Base-by-base conservation (phyloP, 371 early-diverging fungal species). In the Mucor circinelloides region DNA sequence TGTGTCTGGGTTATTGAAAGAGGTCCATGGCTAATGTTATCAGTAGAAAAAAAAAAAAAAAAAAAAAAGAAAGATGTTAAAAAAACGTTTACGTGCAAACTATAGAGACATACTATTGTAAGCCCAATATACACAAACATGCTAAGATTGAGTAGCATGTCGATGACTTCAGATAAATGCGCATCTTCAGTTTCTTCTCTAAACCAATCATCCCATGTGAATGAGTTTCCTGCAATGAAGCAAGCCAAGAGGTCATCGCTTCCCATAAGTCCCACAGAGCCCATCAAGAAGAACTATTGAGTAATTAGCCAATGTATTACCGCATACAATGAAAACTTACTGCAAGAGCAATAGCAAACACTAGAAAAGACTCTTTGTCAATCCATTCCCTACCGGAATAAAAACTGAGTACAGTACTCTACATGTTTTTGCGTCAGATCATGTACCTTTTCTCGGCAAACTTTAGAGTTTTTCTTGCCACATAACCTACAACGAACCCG, bases 71-170 rank as follows among this genome's bases (percentile, higher is more conserved):
- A 30, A 34, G 6, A 12, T 25, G 50, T 48, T 15, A 68, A 40
- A 40, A 34, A 34, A 23, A n/a, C 3, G 17, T 21, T 4, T 12
- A 15, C 13, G 3, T 36, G 13, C 8, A 36, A 6, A 9, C 34
- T 34, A 34, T 10, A 34, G 3, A n/a, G 46, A 62, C 60, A 56
- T 77, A 79, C 80, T 55, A 97, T 89, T 19, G 86, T 84, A 0
- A 92, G 76, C 7, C 98, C 98, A 74, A 99, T 89, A 66, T 90
- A 94, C 23, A 97, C 84, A 78, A 99, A 99, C 58, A 94, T 92
- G 5, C 94, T 70, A 70, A 92, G 75, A 76, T 95, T 96, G 60
- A 97, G 78, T 12, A 97, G 64, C 70, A 89, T 84, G 73, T 97
- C 98, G 32, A 98, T 80, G 0, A 91, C 79, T 70, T 96, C 96